Conservation (phyloP, 208 protist species). For the Balamuthia mandrillaris region DNA sequence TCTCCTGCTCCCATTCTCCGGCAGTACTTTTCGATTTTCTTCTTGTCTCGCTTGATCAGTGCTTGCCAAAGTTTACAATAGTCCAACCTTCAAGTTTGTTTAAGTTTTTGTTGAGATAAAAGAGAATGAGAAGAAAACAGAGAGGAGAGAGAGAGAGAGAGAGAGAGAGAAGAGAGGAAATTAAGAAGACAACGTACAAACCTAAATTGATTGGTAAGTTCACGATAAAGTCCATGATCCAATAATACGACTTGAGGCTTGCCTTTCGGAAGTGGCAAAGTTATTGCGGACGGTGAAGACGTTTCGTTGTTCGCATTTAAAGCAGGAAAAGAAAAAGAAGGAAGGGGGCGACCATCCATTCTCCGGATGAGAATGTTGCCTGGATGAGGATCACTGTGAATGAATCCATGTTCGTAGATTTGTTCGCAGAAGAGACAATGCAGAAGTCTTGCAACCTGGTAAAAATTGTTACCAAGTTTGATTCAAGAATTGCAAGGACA, state of each 20-base stretch:
- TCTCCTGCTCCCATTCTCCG: conserved; percentile 12
- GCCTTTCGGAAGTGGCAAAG: not conserved
- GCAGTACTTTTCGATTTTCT: conserved; percentile 32
- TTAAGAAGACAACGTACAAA: not conserved
- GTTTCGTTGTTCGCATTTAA: too few relatives aligned
- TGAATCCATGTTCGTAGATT: conserved; percentile 88
- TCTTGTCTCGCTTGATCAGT: conserved; percentile 29
- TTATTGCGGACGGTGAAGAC: too few relatives aligned
- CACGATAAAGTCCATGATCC: conserved; percentile 90
- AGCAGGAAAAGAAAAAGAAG: too few relatives aligned
- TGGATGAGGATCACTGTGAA: conserved; percentile 82
- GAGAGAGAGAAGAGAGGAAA: not conserved
- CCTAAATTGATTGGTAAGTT: conserved; percentile 71
- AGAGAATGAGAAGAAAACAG: not conserved
- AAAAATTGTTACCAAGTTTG: not conserved
- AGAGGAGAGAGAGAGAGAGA: not conserved
- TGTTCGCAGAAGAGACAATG: conserved; percentile 84
- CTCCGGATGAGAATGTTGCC: conserved; percentile 85
- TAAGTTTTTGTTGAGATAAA: not conserved
- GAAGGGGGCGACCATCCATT: too few relatives aligned
- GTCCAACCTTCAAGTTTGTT: conserved; percentile 13
- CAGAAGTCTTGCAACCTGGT: conserved; percentile 72
- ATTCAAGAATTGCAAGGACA: not conserved
- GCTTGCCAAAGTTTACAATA: conserved; percentile 61
- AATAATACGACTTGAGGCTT: conserved; percentile 75